phyloP scores from a whole-genome alignment of 257 asterid species.

The Prunella vulgaris region DNA sequence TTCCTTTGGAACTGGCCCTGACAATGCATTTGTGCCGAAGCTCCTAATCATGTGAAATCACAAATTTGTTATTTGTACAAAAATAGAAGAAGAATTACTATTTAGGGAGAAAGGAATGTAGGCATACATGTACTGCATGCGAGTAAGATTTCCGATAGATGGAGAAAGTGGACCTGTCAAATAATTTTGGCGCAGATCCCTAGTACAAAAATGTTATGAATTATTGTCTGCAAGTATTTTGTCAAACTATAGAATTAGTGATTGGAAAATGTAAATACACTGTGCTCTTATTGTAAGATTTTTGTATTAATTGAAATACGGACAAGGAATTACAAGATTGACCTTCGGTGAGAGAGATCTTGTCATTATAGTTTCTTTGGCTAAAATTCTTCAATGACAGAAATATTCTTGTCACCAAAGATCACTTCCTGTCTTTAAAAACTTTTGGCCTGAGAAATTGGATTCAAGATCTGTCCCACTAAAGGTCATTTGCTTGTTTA shows the following conservation, averaged over 20 bases:
- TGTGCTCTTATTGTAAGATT: neutral
- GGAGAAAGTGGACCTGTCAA: constrained; percentile 71
- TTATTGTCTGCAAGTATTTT: neutral
- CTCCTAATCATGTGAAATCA: constrained; percentile 31
- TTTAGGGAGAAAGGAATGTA: neutral
- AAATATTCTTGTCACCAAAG: too few species aligned
- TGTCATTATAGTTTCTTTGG: too few species aligned
- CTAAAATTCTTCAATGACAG: too few species aligned
- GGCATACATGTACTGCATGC: constrained; percentile 66
- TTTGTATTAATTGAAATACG: neutral
- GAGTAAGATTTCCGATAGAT: constrained; percentile 44
- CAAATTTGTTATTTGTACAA: neutral
- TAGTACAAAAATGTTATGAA: constrained; percentile 23
- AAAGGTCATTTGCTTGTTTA: too few species aligned
- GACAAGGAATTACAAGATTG: neutral
- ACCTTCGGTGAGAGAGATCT: too few species aligned
- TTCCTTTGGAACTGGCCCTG: constrained; percentile 69
- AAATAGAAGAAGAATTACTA: neutral
- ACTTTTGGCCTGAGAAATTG: too few species aligned
- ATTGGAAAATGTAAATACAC: neutral
- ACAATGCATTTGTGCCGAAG: constrained; percentile 56
- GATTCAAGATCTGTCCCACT: too few species aligned
- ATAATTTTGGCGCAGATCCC: constrained; percentile 51
- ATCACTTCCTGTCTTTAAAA: too few species aligned
- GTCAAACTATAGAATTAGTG: too few species aligned